These are phyloP conservation scores for Magnusiomyces paraingens DNA, from an alignment of 1,139 yeast genomes.

Conservation along the genomic window DNA sequence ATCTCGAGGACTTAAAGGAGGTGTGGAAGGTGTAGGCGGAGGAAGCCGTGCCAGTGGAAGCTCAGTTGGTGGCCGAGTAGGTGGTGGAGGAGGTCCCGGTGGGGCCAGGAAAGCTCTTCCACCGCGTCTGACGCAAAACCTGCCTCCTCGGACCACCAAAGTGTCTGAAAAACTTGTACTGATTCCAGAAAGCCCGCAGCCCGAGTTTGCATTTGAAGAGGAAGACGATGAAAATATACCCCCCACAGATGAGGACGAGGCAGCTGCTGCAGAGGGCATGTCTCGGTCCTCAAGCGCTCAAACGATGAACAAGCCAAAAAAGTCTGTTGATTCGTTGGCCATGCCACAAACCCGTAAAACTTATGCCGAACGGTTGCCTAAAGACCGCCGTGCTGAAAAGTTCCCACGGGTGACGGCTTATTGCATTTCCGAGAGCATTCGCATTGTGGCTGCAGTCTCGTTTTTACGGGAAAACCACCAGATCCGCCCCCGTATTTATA, in stretches of 20 bases:
- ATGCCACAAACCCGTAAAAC: constrained; percentile 25
- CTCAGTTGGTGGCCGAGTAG: too few relatives aligned
- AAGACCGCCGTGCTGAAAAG: constrained; percentile 60
- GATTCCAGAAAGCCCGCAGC: constrained; percentile 62
- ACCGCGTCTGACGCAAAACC: constrained; percentile 44
- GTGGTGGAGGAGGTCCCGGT: background rate
- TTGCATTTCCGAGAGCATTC: constrained; percentile 75
- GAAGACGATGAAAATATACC: constrained; percentile 23
- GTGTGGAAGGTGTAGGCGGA: background rate
- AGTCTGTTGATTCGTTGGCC: constrained; percentile 17
- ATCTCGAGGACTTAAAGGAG: background rate
- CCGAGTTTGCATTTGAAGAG: constrained; percentile 24
- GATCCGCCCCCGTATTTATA: constrained; percentile 79
- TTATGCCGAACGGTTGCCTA: constrained; percentile 63
- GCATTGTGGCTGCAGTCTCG: constrained; percentile 54
- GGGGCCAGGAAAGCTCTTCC: constrained; percentile 9
- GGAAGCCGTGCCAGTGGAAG: too few relatives aligned
- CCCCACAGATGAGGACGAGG: constrained; percentile 17
- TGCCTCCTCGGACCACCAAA: constrained; percentile 83
- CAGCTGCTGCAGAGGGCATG: constrained; percentile 3
- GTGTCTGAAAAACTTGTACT: constrained; percentile 79
- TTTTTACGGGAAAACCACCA: constrained; percentile 66
- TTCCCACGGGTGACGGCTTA: constrained; percentile 87
- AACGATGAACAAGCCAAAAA: constrained; percentile 3
- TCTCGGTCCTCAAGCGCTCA: constrained; percentile 7